phyloP scores from a whole-genome alignment of 208 protist species.

The Lotmaria passim region DNA sequence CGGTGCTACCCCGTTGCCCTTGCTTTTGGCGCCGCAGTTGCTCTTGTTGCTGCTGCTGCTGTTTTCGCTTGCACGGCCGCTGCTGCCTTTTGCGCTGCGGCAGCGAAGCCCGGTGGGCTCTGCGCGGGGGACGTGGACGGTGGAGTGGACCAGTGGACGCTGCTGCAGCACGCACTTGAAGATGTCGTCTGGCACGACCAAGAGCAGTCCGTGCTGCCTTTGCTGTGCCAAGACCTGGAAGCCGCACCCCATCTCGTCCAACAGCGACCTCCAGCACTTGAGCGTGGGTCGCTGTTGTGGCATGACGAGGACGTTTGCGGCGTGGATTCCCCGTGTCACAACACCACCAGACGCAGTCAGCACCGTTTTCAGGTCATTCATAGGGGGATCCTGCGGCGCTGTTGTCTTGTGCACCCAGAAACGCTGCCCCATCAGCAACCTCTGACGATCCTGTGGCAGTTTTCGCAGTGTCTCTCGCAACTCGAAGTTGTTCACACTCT shows the following conservation, averaged over 20 bases:
- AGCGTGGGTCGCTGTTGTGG: slow-evolving; percentile 35
- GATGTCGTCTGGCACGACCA: slow-evolving; percentile 65
- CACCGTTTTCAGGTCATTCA: slow-evolving; percentile 71
- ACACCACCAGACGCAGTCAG: slow-evolving; percentile 65
- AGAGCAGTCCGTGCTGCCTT: slow-evolving; percentile 27
- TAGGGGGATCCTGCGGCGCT: slow-evolving; percentile 61
- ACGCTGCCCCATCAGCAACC: slow-evolving; percentile 38
- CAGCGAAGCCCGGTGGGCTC: slow-evolving; percentile 6
- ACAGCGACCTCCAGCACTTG: slow-evolving; percentile 23
- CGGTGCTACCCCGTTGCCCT: not conserved
- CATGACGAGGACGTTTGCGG: slow-evolving; percentile 56
- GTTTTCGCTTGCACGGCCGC: not conserved
- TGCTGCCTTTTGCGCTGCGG: no score
- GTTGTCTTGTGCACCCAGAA: slow-evolving; percentile 73
- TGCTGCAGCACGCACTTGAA: slow-evolving; percentile 77
- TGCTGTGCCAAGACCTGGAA: slow-evolving; percentile 8
- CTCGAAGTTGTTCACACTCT: slow-evolving; percentile 61
- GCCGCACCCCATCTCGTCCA: slow-evolving; percentile 2
- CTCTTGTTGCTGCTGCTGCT: not conserved
- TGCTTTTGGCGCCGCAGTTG: not conserved
- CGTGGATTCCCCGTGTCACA: slow-evolving; percentile 23
- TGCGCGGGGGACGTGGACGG: slow-evolving; percentile 30
- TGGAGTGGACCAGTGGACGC: slow-evolving; percentile 30
- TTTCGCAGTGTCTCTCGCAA: slow-evolving; percentile 39
- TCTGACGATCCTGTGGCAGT: slow-evolving; percentile 41